Evolutionary conservation across 495 filamentous ascomycete genomes (phyloP), one percentile per base, ranked within the genome.

Genomic region (Astrothelium subdiscretum): DNA sequence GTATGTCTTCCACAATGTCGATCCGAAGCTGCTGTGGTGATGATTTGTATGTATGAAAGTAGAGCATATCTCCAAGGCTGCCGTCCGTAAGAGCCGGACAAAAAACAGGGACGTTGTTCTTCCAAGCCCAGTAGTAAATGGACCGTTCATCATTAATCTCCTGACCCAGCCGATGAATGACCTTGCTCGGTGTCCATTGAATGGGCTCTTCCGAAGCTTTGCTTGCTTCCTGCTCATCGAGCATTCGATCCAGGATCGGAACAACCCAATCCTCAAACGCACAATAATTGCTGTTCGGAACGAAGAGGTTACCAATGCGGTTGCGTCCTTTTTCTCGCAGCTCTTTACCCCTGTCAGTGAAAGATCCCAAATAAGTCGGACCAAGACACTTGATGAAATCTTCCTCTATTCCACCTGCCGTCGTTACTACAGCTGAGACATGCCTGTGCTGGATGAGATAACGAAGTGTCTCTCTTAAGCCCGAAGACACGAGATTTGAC

Each of bases 351-450:
- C 80, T 72, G 0, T 87, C 84, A 57, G 76, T 78, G 77, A 97
- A 97, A 10, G 87, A 83, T 32, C 89, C 92, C 66, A 97, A 83
- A 71, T 97, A 97, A 11, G 95, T 99, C 22, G 88, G 86, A 3
- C 85, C 94, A 0, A 97, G 84, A 67, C 95, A 97, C 76, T 99
- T 99, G 79, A 97, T 97, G 51, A 99, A 80, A 71, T 97, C 94
- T 73, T 99, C 94, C 73, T 99, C 94, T 32, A 99, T 82, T 3
- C 92, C 95, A n/a, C 94, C 94, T 0, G 95, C 94, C 2, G 94
- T 95, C 18, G 92, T 95, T 62, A 99, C 95, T 65, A 97, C 88
- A 62, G 86, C 88, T 0, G 89, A 91, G 62, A 97, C 85, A 71
- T 97, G 92, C 35, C 84, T 82, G 74, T 97, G 90, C 72, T 96